Evolutionary conservation across 2,329 filamentous ascomycete genomes (phyloP).

Genomic region (Periconia digitata): DNA sequence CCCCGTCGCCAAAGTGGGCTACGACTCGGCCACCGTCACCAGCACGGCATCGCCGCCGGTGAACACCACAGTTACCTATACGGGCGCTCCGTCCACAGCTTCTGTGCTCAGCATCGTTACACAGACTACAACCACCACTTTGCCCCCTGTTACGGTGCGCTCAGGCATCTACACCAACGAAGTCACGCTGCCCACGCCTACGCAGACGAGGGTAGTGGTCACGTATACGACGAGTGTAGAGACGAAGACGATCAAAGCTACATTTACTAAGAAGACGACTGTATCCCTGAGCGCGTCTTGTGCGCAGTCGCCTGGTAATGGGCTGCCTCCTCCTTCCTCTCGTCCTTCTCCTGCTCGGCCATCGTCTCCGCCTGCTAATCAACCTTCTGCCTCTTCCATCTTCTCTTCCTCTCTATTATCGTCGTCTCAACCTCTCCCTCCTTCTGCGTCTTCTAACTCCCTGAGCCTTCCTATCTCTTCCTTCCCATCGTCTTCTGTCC

Average conservation of each 20-base stretch:
- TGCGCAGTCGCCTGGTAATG: neutral
- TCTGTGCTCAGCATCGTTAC: conserved; percentile 29
- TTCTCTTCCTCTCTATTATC: no score
- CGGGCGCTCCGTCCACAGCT: conserved; percentile 29
- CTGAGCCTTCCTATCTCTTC: no score
- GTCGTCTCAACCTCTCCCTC: no score
- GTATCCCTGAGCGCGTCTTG: conserved; percentile 3
- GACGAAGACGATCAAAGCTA: conserved; percentile 30
- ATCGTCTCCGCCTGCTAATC: no score
- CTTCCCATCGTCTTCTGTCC: no score
- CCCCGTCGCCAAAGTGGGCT: conserved; percentile 34
- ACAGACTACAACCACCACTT: conserved; percentile 26
- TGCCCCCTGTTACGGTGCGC: conserved; percentile 40
- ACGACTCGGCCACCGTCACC: conserved; percentile 39
- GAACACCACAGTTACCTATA: conserved; percentile 34
- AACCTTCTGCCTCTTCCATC: no score
- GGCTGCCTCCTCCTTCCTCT: neutral
- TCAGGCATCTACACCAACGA: conserved; percentile 36
- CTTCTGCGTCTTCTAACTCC: no score
- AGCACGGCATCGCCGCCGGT: conserved; percentile 32
- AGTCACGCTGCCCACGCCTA: conserved; percentile 40
- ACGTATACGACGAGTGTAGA: conserved; percentile 27
- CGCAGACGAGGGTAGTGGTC: conserved; percentile 31
- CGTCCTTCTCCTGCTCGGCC: no score
- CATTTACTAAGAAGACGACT: conserved; percentile 4